phyloP scores from a whole-genome alignment of 768 basidiomycete genomes.

The Phylloporus arenicola region DNA sequence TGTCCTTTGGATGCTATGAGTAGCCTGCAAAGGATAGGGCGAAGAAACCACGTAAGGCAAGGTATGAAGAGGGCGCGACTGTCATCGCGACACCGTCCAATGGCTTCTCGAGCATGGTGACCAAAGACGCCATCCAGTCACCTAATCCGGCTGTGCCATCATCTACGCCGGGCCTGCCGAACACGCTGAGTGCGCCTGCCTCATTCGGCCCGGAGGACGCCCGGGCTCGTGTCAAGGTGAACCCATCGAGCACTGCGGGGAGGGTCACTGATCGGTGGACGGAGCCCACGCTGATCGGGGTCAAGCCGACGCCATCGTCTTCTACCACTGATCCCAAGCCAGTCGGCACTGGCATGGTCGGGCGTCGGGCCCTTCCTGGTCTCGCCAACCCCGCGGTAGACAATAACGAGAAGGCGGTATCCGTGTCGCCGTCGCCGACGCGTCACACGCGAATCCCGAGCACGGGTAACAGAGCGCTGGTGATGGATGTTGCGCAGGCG shows the following conservation, averaged over 20 bases:
- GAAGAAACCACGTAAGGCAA: conserved; percentile 56
- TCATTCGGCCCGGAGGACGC: conserved; percentile 1
- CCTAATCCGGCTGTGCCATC: conserved; percentile 1
- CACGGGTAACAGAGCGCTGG: conserved; percentile 62
- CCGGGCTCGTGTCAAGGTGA: conserved; percentile 5
- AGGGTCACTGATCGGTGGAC: conserved; percentile 30
- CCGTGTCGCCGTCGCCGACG: conserved; percentile 30
- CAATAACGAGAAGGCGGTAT: conserved; percentile 2
- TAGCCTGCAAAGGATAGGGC: conserved; percentile 75
- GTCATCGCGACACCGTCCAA: not conserved
- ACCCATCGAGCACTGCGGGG: conserved; percentile 4
- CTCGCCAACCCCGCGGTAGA: conserved; percentile 21
- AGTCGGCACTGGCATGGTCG: conserved; percentile 27
- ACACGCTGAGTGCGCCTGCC: not conserved
- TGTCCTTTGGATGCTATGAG: conserved; percentile 10
- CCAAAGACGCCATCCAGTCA: not conserved
- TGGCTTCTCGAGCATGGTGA: not conserved
- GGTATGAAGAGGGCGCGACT: conserved; percentile 14
- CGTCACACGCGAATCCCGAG: conserved; percentile 58
- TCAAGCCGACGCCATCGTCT: conserved; percentile 19
- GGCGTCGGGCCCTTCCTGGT: conserved; percentile 41
- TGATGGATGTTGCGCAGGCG: conserved; percentile 74
- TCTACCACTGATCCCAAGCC: conserved; percentile 8
- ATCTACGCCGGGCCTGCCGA: not conserved
- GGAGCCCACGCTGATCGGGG: conserved; percentile 29